Conservation (phyloP, 2,329 filamentous ascomycete species). For the Mollisiaceae sp. region DNA sequence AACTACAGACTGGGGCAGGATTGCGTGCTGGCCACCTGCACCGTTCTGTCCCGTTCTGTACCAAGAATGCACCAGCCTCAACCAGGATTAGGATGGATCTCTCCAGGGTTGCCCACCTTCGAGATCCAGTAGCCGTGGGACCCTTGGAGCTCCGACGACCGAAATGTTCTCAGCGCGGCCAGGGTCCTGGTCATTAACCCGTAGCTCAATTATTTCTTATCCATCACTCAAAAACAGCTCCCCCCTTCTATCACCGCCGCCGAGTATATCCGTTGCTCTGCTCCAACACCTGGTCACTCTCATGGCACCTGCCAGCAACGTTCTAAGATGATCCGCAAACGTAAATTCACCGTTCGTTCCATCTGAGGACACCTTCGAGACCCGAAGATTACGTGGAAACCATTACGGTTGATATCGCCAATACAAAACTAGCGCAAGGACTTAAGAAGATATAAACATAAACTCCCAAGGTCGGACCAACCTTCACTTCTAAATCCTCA, state of each 20-base stretch:
- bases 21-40: constrained; percentile 13
- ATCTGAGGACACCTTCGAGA: constrained; percentile 34
- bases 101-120: constrained; percentile 24
- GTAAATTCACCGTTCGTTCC: constrained; percentile 41
- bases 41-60: background rate
- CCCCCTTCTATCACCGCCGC: constrained; percentile 9
- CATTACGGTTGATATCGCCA: constrained; percentile 10
- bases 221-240: constrained; percentile 19
- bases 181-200: constrained; percentile 9
- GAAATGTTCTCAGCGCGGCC: constrained; percentile 11
- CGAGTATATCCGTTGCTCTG: constrained; percentile 30
- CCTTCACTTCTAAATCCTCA: background rate
- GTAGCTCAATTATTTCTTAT: constrained; percentile 11
- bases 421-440: constrained; percentile 13
- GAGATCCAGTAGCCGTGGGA: background rate
- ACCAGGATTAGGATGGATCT: constrained; percentile 16
- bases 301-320: constrained; percentile 34
- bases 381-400: constrained; percentile 26
- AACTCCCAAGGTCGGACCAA: constrained; percentile 22
- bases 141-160: constrained; percentile 25
- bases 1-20: constrained; percentile 5
- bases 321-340: constrained; percentile 40
- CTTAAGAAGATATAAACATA: constrained; percentile 30
- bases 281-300: constrained; percentile 33
- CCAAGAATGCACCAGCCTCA: constrained; percentile 24